These are phyloP conservation scores for Metschnikowia arizonensis DNA, from an alignment of 805 yeast genomes.

Conservation along the genomic window DNA sequence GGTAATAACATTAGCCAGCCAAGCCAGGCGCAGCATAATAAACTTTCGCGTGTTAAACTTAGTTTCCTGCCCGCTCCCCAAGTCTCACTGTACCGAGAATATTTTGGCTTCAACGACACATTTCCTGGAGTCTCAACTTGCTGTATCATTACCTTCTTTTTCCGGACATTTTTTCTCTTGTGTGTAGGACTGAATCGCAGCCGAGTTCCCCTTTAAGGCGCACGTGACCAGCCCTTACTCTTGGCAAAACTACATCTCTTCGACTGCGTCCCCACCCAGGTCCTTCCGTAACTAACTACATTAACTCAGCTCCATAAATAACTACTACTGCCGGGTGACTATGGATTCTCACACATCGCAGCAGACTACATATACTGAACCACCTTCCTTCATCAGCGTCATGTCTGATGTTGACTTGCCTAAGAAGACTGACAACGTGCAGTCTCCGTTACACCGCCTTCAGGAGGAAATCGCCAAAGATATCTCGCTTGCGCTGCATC, in stretches of 20 bases:
- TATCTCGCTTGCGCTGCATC: not conserved
- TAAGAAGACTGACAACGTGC: conserved; percentile 10
- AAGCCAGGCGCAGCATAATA: not conserved
- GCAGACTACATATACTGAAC: not conserved
- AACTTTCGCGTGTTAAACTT: not conserved
- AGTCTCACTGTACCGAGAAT: not conserved
- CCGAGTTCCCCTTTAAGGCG: not conserved
- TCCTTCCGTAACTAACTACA: not conserved
- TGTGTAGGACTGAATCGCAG: not conserved
- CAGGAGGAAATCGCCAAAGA: conserved; percentile 17
- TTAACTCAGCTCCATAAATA: not conserved
- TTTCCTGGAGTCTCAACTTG: too few relatives aligned
- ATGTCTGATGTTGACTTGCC: conserved; percentile 4
- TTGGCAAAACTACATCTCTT: not conserved
- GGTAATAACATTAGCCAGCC: not conserved
- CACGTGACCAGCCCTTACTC: conserved; percentile 2
- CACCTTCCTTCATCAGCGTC: not conserved
- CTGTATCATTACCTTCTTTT: too few relatives aligned
- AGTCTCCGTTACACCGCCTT: conserved; percentile 18
- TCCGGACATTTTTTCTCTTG: not conserved
- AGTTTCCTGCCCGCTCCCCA: not conserved
- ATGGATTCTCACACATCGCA: not conserved
- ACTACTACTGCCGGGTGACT: not conserved
- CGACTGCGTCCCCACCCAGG: not conserved
- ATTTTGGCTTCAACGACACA: not conserved